Evolutionary conservation across 202 grass and related monocot species (phyloP).

Genomic region (Saccharum hybrid): DNA sequence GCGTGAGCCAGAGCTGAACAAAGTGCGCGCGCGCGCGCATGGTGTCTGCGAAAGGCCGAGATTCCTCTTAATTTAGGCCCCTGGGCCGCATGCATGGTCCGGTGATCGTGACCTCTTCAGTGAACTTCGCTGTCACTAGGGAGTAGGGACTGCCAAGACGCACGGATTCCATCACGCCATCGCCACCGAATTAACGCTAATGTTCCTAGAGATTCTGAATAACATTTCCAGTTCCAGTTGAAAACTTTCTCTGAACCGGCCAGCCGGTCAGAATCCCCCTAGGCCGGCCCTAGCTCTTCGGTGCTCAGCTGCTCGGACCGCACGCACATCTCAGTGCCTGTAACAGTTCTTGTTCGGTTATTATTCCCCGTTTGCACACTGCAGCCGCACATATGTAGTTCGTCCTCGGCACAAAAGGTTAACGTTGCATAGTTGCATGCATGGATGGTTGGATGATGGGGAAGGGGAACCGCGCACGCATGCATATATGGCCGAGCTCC

Average conservation of each 20-base stretch:
- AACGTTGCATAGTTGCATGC: background rate
- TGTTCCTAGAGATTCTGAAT: background rate
- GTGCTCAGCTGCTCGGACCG: background rate
- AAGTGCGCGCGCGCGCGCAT: background rate
- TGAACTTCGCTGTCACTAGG: slow-evolving; percentile 19
- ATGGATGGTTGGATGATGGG: background rate
- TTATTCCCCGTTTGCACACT: slow-evolving; percentile 3
- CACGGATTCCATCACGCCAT: background rate
- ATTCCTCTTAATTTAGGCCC: background rate
- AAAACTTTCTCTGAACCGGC: background rate
- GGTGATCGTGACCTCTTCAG: background rate
- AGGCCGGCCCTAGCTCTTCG: background rate
- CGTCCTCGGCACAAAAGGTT: background rate
- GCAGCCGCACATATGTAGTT: background rate
- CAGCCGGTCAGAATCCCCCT: background rate
- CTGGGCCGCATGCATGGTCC: background rate
- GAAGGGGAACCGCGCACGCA: background rate
- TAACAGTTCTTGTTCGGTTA: background rate
- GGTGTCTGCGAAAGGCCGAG: background rate
- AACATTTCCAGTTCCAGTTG: background rate
- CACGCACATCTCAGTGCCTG: background rate
- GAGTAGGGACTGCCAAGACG: slow-evolving; percentile 7
- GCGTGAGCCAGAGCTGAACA: background rate
- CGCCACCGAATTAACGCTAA: background rate
- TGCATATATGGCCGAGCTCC: background rate